Conservation (phyloP, 116 monocot species). For the Posidonia oceanica region DNA sequence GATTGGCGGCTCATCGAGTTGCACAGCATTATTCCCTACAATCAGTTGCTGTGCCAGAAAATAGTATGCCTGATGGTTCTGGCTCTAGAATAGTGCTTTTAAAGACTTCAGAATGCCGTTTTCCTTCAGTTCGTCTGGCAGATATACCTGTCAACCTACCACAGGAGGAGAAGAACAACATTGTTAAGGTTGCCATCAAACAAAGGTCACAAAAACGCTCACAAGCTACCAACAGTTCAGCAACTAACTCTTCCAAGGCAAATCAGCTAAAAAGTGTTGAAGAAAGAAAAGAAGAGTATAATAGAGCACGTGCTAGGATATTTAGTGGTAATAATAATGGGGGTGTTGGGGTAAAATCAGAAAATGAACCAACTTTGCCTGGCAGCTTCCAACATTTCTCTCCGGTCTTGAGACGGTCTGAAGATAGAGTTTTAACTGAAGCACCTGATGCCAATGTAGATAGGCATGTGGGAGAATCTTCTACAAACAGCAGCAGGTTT, state of each 20-base stretch:
- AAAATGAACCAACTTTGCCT: slow-evolving; percentile 28
- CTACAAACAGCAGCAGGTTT: slow-evolving; percentile 24
- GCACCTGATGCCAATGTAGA: slow-evolving; percentile 16
- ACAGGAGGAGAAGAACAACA: slow-evolving; percentile 34
- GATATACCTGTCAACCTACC: slow-evolving; percentile 79
- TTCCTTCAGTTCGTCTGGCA: slow-evolving; percentile 61
- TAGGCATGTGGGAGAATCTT: slow-evolving; percentile 32
- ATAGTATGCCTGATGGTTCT: slow-evolving; percentile 56
- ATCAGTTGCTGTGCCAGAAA: slow-evolving; percentile 60
- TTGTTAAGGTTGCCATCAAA: slow-evolving; percentile 77
- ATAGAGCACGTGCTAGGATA: slow-evolving; percentile 86
- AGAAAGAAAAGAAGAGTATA: slow-evolving; percentile 96
- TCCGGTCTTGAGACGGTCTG: slow-evolving; percentile 13
- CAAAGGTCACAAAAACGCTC: slow-evolving; percentile 52
- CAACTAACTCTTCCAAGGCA: slow-evolving; percentile 24
- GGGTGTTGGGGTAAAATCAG: slow-evolving; percentile 20
- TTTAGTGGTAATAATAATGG: slow-evolving; percentile 33
- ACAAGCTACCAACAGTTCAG: slow-evolving; percentile 11
- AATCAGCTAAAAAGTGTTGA: slow-evolving; percentile 73
- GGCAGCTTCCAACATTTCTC: slow-evolving; percentile 34
- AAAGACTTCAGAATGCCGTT: slow-evolving; percentile 42
- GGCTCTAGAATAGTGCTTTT: slow-evolving; percentile 60
- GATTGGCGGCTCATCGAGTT: slow-evolving; percentile 76
- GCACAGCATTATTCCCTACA: slow-evolving; percentile 87
- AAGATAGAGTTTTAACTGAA: slow-evolving; percentile 26